Evolutionary conservation across 2,329 filamentous ascomycete species (phyloP), one percentile per base, ranked within the genome.

Genomic region (Aspergillus ruber): DNA sequence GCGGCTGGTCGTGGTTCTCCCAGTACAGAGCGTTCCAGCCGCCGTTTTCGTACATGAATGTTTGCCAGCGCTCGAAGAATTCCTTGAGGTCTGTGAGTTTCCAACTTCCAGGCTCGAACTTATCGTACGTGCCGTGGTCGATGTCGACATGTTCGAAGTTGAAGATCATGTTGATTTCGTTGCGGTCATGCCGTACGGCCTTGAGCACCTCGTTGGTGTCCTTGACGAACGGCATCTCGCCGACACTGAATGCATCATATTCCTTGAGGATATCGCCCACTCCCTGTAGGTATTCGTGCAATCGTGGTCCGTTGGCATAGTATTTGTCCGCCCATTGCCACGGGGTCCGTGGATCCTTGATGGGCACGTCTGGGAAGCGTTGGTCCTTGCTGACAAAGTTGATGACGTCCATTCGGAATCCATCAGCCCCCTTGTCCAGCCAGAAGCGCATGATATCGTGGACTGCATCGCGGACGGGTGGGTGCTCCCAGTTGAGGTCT

Each of bases 401-500:
- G 65, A 88, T 84, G 0, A 84, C 83, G 58, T 88, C 85, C 66
- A 88, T 78, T n/a, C 85, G 77, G 71, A 88, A 88, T 3, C 85
- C 85, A 42, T 85, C 80, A 0, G 86, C 82, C 2, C 86, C 87
- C 27, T 80, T 79, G 43, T 86, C 73, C 0, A 93, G 77, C 88
- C 88, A 93, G 63, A 90, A 93, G 25, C 79, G 77, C 79, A 90
- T 86, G 4, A 85, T 77, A 13, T 79, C 77, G 63, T 89, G 86
- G 6, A 90, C 82, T 1, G 86, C 87, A 41, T 79, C 70, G 13
- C 86, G 78, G 0, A 85, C 80, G 8, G 78, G 80, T 0, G 75
- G 74, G 48, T 84, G 86, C 60, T 90, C 85, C 86, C 87, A 93
- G 68, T 93, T 93, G n/a, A 93, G 74, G 57, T 93, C 88, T 0